These are phyloP conservation scores for Termitomyces sp. DNA, from an alignment of 768 basidiomycete species.

Conservation along the genomic window DNA sequence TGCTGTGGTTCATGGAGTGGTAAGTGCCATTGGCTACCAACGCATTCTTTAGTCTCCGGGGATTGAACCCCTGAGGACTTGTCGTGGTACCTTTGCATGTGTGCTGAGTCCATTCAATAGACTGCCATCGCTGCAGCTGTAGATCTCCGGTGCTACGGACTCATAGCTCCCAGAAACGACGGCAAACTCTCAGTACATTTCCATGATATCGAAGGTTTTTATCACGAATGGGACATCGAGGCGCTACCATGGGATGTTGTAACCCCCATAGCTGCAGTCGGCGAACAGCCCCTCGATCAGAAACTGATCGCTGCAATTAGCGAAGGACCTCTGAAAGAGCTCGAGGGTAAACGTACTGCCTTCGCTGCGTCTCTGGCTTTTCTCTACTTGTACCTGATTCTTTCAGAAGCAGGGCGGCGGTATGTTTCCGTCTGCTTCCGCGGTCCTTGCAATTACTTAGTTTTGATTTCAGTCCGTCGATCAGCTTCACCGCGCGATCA, in stretches of 20 bases:
- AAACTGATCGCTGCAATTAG: slow-evolving; percentile 72
- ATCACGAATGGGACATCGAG: slow-evolving; percentile 77
- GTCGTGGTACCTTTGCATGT: slow-evolving; percentile 8
- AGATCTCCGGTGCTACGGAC: slow-evolving; percentile 91
- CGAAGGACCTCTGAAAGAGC: slow-evolving; percentile 33
- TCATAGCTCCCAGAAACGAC: slow-evolving; percentile 73
- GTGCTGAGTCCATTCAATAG: slow-evolving; percentile 33
- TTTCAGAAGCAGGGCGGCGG: slow-evolving; percentile 56
- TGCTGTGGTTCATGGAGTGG: slow-evolving; percentile 96
- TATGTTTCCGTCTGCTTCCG: slow-evolving; percentile 32
- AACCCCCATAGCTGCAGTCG: slow-evolving; percentile 46
- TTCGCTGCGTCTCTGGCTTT: slow-evolving; percentile 61
- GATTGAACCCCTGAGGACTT: slow-evolving; percentile 5
- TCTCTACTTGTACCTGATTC: slow-evolving; percentile 89
- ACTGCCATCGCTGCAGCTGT: slow-evolving; percentile 95
- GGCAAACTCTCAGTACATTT: slow-evolving; percentile 73
- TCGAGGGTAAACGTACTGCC: slow-evolving; percentile 37
- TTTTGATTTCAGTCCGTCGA: slow-evolving; percentile 52
- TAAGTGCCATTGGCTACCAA: slow-evolving; percentile 40
- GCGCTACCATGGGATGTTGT: slow-evolving; percentile 78
- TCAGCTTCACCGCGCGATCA: slow-evolving; percentile 80
- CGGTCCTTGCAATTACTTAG: slow-evolving; percentile 15
- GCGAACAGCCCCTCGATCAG: slow-evolving; percentile 68
- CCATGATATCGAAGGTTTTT: slow-evolving; percentile 74
- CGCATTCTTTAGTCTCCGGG: background rate